Percentiles rank a stretch among this genome's conserved stretches.
phyloP scores from a whole-genome alignment of 495 filamentous ascomycete genomes.

The Penicillium silybi region DNA sequence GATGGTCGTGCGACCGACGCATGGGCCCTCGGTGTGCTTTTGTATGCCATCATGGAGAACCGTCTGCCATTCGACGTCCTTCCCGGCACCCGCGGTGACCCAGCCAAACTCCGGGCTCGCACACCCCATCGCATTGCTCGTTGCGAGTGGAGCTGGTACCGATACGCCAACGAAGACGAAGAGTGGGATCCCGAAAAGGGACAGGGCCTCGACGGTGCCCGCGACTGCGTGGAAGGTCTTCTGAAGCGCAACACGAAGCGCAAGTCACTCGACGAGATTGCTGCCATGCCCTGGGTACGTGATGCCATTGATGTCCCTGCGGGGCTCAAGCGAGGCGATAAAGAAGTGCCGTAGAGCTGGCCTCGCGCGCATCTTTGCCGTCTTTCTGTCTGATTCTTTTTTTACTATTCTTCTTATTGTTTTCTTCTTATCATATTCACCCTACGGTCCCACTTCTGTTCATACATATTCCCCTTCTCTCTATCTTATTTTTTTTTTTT shows the following conservation, averaged over 20 bases:
- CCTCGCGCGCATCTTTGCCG: conserved; percentile 14
- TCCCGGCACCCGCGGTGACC: conserved; percentile 66
- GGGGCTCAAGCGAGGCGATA: conserved; percentile 66
- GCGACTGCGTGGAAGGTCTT: conserved; percentile 74
- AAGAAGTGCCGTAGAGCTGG: conserved; percentile 52
- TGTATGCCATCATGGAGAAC: conserved; percentile 91
- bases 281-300: conserved; percentile 68
- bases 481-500: conserved; percentile 3
- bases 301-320: conserved; percentile 67
- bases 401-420: background rate
- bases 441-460: conserved; percentile 4
- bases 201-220: conserved; percentile 65
- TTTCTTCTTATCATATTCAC: background rate
- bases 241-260: conserved; percentile 74
- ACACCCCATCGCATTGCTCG: conserved; percentile 92
- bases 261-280: conserved; percentile 68
- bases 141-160: conserved; percentile 90
- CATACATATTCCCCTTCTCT: conserved; percentile 1
- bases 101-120: conserved; percentile 64
- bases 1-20: conserved; percentile 90
- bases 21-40: conserved; percentile 89
- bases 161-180: conserved; percentile 70
- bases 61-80: conserved; percentile 87
- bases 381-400: conserved; percentile 8
- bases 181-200: conserved; percentile 62